Evolutionary conservation across 2,329 filamentous ascomycete genomes (phyloP).

Genomic region (Sclerotinia trifoliorum): DNA sequence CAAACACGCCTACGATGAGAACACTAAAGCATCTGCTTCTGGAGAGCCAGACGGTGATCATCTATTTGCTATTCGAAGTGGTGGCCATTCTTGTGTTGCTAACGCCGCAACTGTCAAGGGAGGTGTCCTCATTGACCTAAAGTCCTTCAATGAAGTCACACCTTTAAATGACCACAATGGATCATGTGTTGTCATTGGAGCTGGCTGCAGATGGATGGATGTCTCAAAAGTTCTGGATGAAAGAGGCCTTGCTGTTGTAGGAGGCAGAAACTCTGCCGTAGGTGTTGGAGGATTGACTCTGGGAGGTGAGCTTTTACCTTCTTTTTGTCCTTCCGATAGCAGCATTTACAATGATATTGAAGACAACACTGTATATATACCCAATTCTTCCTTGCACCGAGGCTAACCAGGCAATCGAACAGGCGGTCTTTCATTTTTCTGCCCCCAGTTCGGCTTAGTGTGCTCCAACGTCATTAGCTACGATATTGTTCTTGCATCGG

Average conservation of each 20-base stretch:
- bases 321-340: neutral
- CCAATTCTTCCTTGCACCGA: neutral
- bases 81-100: slow-evolving; percentile 38
- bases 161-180: slow-evolving; percentile 34
- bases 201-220: slow-evolving; percentile 43
- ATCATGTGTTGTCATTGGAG: slow-evolving; percentile 39
- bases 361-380: slow-evolving; percentile 39
- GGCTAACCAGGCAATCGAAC: neutral
- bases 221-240: slow-evolving; percentile 33
- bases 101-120: slow-evolving; percentile 51
- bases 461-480: slow-evolving; percentile 29
- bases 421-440: slow-evolving; percentile 32
- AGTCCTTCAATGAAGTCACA: slow-evolving; percentile 35
- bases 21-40: neutral
- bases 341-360: neutral
- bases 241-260: slow-evolving; percentile 40
- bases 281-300: slow-evolving; percentile 32
- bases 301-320: slow-evolving; percentile 27
- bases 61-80: slow-evolving; percentile 33
- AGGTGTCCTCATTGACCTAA: slow-evolving; percentile 52
- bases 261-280: slow-evolving; percentile 40
- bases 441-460: slow-evolving; percentile 26
- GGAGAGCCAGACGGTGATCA: neutral
- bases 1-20: slow-evolving; percentile 13
- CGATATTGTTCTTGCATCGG: slow-evolving; percentile 26